Conservation (phyloP, 306 rosid species). For the Fragaria ananassa region DNA sequence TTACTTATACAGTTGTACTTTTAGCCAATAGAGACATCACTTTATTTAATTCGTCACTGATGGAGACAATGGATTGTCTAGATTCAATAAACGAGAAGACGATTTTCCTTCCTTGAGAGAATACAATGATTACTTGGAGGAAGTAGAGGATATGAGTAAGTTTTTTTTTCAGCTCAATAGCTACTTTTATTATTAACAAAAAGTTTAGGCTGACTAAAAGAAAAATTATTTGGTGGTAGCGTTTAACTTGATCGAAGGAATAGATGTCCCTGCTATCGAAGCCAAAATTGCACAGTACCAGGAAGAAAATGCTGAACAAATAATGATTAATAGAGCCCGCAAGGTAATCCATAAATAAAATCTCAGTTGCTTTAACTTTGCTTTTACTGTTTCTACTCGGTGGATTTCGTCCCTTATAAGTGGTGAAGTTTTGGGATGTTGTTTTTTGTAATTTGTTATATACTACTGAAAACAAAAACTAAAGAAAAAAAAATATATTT, state of each 20-base stretch:
- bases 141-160: constrained; percentile 93
- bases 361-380: not conserved
- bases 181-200: constrained; percentile 11
- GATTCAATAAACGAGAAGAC: constrained; percentile 87
- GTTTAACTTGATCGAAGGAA: constrained; percentile 71
- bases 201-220: constrained; percentile 8
- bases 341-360: constrained; percentile 48
- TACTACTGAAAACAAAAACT: not conserved
- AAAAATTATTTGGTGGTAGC: constrained; percentile 37
- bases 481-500: not conserved
- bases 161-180: not conserved
- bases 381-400: constrained; percentile 7
- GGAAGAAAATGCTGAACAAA: constrained; percentile 87
- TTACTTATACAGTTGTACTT: not conserved
- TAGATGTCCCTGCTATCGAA: constrained; percentile 65
- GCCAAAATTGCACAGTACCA: constrained; percentile 68
- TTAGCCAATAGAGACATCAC: not conserved
- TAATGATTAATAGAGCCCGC: constrained; percentile 77
- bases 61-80: constrained; percentile 17
- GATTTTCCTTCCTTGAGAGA: constrained; percentile 76
- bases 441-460: not conserved
- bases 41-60: not conserved
- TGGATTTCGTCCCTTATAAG: not conserved
- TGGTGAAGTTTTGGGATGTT: not conserved
- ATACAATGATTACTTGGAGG: constrained; percentile 91